Evolutionary conservation across 2,329 filamentous ascomycete genomes (phyloP), one percentile per base, ranked within the genome.

Genomic region (Botrytis sinoallii): DNA sequence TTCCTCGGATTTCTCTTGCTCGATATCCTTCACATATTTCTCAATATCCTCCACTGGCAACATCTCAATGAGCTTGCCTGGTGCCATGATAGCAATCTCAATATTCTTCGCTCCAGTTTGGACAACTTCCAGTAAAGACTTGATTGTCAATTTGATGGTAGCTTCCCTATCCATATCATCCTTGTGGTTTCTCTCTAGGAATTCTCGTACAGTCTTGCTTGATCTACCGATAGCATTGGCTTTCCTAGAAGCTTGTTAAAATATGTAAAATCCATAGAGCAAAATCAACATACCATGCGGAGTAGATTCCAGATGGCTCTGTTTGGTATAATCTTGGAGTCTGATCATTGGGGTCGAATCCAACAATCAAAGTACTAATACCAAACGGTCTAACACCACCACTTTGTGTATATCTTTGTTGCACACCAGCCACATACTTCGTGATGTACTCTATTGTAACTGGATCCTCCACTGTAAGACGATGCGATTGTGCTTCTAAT

Each of bases 81-180:
- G 95, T 12, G 94, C 93, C 94, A 98, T 98, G 82, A 99, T 91
- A 74, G 97, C 96, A 81, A 99, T 98, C 86, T 99, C 96, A 81
- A 99, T 99, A 85, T 99, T 99, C 90, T 99, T 99, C 71, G 96
- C 96, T 76, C 96, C 96, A 4, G 96, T 99, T 85, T 99, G 96
- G 76, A 99, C 96, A 71, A 99, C 96, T 84, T 99, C 96, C 75
- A 99, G 87, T 77, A 99, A 89, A 57, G 96, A 99, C 88, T 99
- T 99, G 87, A 99, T 97, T 12, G 96, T 96, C 79, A 99, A 88
- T 82, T 97, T 94, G 83, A 99, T 97, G 60, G 97, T 98, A 80
- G 94, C 92, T 85, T 98, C 94, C 77, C 95, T 91, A 83, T 98
- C 93, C 95, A 99, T 97, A 76, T 93, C 93, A 80, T 97, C 94